A percentile compares a stretch with the other conserved stretches of the same genome.
phyloP scores from a whole-genome alignment of 371 early-diverging fungal species.

The Mortierella sp. region DNA sequence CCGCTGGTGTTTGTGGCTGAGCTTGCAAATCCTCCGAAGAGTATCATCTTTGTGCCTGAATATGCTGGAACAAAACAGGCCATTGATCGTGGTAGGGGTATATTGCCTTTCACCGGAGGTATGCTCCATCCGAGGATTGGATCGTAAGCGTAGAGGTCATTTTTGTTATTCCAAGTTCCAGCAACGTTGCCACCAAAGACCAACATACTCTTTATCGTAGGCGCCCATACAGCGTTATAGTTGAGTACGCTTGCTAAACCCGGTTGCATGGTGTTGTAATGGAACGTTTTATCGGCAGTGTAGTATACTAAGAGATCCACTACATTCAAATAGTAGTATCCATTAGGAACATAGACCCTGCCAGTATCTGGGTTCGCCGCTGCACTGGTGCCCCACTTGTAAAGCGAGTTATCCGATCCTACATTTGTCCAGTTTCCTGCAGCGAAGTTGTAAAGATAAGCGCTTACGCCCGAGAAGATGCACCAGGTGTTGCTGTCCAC shows the following conservation, averaged over 20 bases:
- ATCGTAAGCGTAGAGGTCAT: background rate
- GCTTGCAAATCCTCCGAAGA: slow-evolving; percentile 5
- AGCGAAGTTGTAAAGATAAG: background rate
- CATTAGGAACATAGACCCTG: background rate
- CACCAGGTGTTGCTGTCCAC: slow-evolving; percentile 4
- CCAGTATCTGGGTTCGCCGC: background rate
- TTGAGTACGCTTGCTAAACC: background rate
- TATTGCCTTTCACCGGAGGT: background rate
- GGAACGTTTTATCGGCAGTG: background rate
- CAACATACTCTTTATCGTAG: background rate
- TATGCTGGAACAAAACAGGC: slow-evolving; percentile 7
- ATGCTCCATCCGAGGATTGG: background rate
- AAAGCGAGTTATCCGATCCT: no score
- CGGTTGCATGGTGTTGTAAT: background rate
- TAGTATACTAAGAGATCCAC: background rate
- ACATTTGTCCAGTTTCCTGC: background rate
- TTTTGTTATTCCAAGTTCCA: no score
- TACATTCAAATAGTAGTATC: background rate
- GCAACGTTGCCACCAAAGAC: background rate
- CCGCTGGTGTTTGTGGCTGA: background rate
- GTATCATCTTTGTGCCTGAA: slow-evolving; percentile 12
- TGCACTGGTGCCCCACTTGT: background rate
- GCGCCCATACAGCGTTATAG: background rate
- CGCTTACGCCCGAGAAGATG: background rate
- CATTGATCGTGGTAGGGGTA: background rate